Percentiles rank a stretch among this genome's conserved stretches.
phyloP scores from a whole-genome alignment of 2,329 filamentous ascomycete species.

The Claviceps humidiphila region DNA sequence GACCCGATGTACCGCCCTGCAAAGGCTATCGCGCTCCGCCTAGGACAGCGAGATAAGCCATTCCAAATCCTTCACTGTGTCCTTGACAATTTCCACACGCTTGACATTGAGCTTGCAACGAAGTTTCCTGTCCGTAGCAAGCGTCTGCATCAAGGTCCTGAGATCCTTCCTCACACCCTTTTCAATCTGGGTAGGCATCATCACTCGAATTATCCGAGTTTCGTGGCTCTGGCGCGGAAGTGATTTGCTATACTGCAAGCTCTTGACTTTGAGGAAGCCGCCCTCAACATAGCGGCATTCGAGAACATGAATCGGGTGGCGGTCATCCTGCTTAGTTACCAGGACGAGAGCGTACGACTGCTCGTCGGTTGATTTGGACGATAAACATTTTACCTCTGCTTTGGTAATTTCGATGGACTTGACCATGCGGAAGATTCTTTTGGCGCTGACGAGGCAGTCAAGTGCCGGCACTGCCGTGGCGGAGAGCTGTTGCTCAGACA shows the following conservation, averaged over 20 bases:
- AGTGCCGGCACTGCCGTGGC: background rate
- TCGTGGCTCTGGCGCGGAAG: background rate
- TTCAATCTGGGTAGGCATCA: background rate
- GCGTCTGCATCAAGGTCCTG: background rate
- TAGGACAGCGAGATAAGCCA: slow-evolving; percentile 2
- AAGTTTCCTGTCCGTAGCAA: background rate
- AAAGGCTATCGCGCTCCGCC: background rate
- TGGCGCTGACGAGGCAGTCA: background rate
- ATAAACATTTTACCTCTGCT: background rate
- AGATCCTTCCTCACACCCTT: background rate
- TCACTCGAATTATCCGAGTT: background rate
- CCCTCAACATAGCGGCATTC: slow-evolving; percentile 6
- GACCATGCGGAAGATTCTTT: background rate
- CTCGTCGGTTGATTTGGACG: background rate
- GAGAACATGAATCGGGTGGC: slow-evolving; percentile 7
- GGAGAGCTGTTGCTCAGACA: background rate
- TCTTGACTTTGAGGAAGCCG: slow-evolving; percentile 6
- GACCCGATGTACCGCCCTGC: background rate
- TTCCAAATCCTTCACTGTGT: background rate
- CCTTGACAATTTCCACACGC: background rate
- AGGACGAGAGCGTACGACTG: background rate
- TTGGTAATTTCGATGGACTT: background rate
- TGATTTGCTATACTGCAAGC: slow-evolving; percentile 4
- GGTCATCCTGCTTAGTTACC: background rate
- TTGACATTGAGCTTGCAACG: background rate